Evolutionary conservation across 2,329 filamentous ascomycete genomes (phyloP), one percentile per base, ranked within the genome.

Genomic region (Fusarium cyanostomum): DNA sequence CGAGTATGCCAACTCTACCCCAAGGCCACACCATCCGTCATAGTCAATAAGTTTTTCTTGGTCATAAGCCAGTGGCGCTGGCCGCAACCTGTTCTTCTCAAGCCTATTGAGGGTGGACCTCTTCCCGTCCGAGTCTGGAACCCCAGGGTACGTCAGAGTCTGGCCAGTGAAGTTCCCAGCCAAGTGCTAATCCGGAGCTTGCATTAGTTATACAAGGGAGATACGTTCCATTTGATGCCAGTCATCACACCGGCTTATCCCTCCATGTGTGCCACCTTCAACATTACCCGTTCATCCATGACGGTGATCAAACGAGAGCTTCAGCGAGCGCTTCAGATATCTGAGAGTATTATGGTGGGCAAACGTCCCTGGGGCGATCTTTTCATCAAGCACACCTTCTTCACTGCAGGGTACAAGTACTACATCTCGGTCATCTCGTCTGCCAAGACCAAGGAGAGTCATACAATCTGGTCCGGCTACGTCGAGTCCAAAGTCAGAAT

Each of bases 191-290:
- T 38, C 15, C 24, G 60, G 26, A 13, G 24, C 16, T 12, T 27
- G 16, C 52, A 48, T 53, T 69, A 92, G 84, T 81, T 93, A 27
- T 96, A 96, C 75, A 87, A 88, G 59, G 86, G 87, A 52, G 95
- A 98, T 75, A 86, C 86, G 38, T 91, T 88, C 67, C 94, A 98
- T 76, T 81, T 97, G 49, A 99, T 99, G 95, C 95, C 95, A 26
- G 92, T 99, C 76, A 98, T 99, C 72, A 99, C 95, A 2, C 95
- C 95, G 2, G 94, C 95, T 1, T 98, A 97, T 74, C 95, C 95
- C 3, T 96, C 93, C 45, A 98, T 97, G 94, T 98, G 95, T 75
- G 90, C 95, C 2, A 98, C 95, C 0, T 95, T 96, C 80, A 98
- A 97, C 72, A 89, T 99, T 59, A 94, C 91, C 4, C 82, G 86